phyloP scores from a whole-genome alignment of 768 basidiomycete species.

The Psilocybe cyanescens region DNA sequence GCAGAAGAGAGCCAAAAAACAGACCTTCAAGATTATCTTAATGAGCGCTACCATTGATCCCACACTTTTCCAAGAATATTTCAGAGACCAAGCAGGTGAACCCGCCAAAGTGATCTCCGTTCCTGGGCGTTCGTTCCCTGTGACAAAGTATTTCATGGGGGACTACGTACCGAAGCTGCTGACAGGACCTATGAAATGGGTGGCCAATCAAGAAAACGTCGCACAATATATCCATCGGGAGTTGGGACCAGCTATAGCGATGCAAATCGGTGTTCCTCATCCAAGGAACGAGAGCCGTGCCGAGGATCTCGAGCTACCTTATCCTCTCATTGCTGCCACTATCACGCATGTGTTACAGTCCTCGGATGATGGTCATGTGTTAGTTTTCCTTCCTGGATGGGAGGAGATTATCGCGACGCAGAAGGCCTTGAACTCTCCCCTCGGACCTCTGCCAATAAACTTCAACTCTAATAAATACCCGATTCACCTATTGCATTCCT shows the following conservation, averaged over 20 bases:
- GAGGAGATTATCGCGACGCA: slow-evolving; percentile 85
- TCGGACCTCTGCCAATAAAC: slow-evolving; percentile 55
- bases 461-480: slow-evolving; percentile 61
- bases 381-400: slow-evolving; percentile 94
- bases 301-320: slow-evolving; percentile 77
- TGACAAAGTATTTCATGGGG: slow-evolving; percentile 80
- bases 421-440: slow-evolving; percentile 55
- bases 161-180: slow-evolving; percentile 65
- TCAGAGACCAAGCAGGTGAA: slow-evolving; percentile 60
- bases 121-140: slow-evolving; percentile 93
- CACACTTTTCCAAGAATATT: slow-evolving; percentile 87
- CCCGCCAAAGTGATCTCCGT: slow-evolving; percentile 78
- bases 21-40: slow-evolving; percentile 83
- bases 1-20: slow-evolving; percentile 69
- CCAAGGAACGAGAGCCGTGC: slow-evolving; percentile 26
- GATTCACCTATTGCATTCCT: slow-evolving; percentile 87
- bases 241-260: slow-evolving; percentile 40
- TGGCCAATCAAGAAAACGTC: slow-evolving; percentile 72
- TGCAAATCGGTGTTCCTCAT: slow-evolving; percentile 28
- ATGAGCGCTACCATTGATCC: slow-evolving; percentile 98
- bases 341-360: slow-evolving; percentile 75
- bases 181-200: slow-evolving; percentile 54
- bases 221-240: slow-evolving; percentile 75
- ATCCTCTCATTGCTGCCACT: slow-evolving; percentile 78
- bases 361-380: slow-evolving; percentile 83